Base-by-base conservation (phyloP, 768 basidiomycete genomes). In the Filobasidium floriforme region DNA sequence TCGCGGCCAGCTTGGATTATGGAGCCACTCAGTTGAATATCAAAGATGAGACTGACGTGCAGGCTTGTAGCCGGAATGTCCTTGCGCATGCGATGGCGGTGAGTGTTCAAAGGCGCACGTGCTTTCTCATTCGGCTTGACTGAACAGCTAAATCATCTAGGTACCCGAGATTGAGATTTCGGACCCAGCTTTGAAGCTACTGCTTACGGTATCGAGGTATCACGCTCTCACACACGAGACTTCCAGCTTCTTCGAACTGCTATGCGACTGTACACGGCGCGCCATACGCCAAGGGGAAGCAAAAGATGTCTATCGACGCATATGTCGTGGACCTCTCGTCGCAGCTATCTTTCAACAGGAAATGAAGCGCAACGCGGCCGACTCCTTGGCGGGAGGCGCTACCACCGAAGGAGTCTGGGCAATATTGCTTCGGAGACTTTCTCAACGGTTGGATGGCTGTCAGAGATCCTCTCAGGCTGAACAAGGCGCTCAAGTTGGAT, bases 141-240 rank as follows among this genome's bases (percentile, higher is more conserved):
- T 37, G 32, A 37, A 37, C 32, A 37, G 32, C 32, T 37, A 9
- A 37, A 37, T 37, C 32, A 37, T 37, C 32, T 37, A 37, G 32
- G 32, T 37, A 37, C 32, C 32, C 9, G 46, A 49, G 6, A 2
- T 49, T 14, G 46, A 49, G 5, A 22, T 5, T 49, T 49, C 46
- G 22, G 46, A 37, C 32, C 32, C 3, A 49, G 46, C 46, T 14
- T 22, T 18, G 22, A 49, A 15, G 6, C 22, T 49, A 49, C 22
- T 49, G 46, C 46, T 49, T 12, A 18, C 46, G 46, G 14, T 49
- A 15, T 28, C 57, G 10, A 32, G 51, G 24, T 64, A 68, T 18
- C 62, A 68, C 37, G 49, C 59, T 15, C 62, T 68, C 15, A 68
- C 67, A 0, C 67, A 68, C 18, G 57, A 55, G 1, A 60, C 46